Evolutionary conservation across 2,329 filamentous ascomycete species (phyloP).

Genomic region (Epichloe bromicola): DNA sequence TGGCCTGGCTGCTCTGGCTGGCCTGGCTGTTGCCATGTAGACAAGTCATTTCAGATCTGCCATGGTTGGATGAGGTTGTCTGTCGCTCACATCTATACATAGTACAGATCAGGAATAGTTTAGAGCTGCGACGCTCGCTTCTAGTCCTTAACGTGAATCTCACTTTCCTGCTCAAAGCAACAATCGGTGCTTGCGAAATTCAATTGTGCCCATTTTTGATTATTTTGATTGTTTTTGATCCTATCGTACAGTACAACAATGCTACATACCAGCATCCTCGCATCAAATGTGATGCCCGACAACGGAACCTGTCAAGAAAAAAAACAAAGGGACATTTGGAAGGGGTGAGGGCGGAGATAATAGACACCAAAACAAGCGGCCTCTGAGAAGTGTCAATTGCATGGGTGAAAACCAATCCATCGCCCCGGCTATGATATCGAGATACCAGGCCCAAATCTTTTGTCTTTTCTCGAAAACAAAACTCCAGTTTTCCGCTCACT

Average conservation of each 20-base stretch:
- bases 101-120: not conserved
- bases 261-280: conserved; percentile 8
- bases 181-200: not conserved
- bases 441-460: not conserved
- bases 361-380: not conserved
- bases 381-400: not conserved
- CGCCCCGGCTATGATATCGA: not conserved
- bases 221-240: conserved; percentile 3
- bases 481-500: not conserved
- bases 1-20: conserved; percentile 11
- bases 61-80: not conserved
- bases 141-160: not conserved
- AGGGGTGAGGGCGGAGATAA: not conserved
- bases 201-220: not conserved
- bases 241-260: conserved; percentile 10
- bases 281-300: conserved; percentile 6
- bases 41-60: not conserved
- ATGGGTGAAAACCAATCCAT: not conserved
- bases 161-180: not conserved
- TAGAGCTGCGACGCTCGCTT: not conserved
- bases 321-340: conserved; percentile 1
- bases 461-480: not conserved
- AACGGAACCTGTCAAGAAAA: not conserved
- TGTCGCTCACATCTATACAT: not conserved
- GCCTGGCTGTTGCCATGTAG: conserved; percentile 9